A percentile compares a stretch with the other conserved stretches of the same genome.
Conservation (phyloP, 2,329 filamentous ascomycete genomes). For the Fusarium subtropicale region DNA sequence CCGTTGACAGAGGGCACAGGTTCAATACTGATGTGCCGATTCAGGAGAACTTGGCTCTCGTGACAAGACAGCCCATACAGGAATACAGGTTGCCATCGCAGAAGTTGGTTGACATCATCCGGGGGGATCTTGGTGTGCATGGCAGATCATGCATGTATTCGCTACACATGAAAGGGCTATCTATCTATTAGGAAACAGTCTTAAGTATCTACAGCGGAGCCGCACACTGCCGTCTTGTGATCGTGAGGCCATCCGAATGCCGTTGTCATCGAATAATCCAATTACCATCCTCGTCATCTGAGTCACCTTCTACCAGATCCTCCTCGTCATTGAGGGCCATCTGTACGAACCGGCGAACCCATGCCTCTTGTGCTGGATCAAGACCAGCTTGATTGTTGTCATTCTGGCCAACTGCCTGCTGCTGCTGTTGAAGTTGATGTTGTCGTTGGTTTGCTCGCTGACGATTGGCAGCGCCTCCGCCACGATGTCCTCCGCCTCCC, state of each 20-base stretch:
- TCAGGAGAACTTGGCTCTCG: constrained; percentile 14
- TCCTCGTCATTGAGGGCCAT: constrained; percentile 66
- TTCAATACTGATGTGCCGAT: constrained; percentile 18
- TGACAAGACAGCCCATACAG: neutral
- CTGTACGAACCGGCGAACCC: constrained; percentile 66
- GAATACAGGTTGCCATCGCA: constrained; percentile 6
- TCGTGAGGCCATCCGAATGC: neutral
- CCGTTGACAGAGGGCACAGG: constrained; percentile 22
- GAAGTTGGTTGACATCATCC: constrained; percentile 23
- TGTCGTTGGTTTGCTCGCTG: constrained; percentile 43
- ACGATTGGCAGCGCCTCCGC: constrained; percentile 37
- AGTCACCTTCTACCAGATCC: constrained; percentile 60
- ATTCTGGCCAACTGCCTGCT: constrained; percentile 44
- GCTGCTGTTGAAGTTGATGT: constrained; percentile 37
- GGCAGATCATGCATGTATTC: constrained; percentile 34
- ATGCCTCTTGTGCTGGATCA: constrained; percentile 61
- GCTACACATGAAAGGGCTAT: constrained; percentile 19
- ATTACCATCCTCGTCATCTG: constrained; percentile 50
- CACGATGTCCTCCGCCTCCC: constrained; percentile 46
- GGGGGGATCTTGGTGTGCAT: constrained; percentile 13
- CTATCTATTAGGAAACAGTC: constrained; percentile 18
- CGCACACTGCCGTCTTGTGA: constrained; percentile 4
- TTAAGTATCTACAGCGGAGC: constrained; percentile 18
- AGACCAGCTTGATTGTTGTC: constrained; percentile 51
- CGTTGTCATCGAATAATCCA: constrained; percentile 44